These are phyloP conservation scores for Fomitopsis serialis DNA, from an alignment of 768 basidiomycete species.

Conservation along the genomic window DNA sequence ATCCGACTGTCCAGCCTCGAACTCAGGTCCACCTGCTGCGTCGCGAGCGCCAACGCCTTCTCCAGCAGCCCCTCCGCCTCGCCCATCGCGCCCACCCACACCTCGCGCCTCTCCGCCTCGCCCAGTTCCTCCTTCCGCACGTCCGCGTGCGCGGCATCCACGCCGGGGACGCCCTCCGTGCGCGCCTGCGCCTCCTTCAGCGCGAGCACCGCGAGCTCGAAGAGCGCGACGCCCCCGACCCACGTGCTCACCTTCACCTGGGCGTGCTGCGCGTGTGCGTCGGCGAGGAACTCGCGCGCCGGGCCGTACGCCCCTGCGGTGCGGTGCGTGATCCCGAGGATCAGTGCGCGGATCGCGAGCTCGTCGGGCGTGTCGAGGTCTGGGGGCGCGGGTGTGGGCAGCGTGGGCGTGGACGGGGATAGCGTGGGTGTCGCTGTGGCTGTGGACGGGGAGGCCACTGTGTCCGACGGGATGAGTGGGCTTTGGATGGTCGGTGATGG, in stretches of 20 bases:
- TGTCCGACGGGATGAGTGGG: slow-evolving; percentile 18
- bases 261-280: slow-evolving; percentile 40
- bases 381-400: slow-evolving; percentile 3
- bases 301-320: slow-evolving; percentile 42
- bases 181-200: slow-evolving; percentile 48
- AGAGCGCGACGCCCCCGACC: slow-evolving; percentile 61
- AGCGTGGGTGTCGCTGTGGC: not conserved
- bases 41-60: slow-evolving; percentile 40
- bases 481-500: slow-evolving; percentile 36
- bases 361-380: slow-evolving; percentile 72
- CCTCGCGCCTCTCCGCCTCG: slow-evolving; percentile 10
- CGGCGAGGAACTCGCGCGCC: slow-evolving; percentile 44
- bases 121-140: slow-evolving; percentile 5
- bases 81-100: slow-evolving; percentile 47
- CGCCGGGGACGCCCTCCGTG: slow-evolving; percentile 6
- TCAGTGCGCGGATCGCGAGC: slow-evolving; percentile 58
- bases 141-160: slow-evolving; percentile 14
- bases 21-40: slow-evolving; percentile 55
- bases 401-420: slow-evolving; percentile 4
- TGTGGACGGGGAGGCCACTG: not conserved
- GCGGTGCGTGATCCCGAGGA: slow-evolving; percentile 64
- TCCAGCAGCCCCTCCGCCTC: slow-evolving; percentile 47
- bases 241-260: slow-evolving; percentile 52
- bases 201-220: slow-evolving; percentile 69
- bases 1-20: slow-evolving; percentile 63